Conservation (phyloP, 331 rosid species). For the Quercus tomentella region DNA sequence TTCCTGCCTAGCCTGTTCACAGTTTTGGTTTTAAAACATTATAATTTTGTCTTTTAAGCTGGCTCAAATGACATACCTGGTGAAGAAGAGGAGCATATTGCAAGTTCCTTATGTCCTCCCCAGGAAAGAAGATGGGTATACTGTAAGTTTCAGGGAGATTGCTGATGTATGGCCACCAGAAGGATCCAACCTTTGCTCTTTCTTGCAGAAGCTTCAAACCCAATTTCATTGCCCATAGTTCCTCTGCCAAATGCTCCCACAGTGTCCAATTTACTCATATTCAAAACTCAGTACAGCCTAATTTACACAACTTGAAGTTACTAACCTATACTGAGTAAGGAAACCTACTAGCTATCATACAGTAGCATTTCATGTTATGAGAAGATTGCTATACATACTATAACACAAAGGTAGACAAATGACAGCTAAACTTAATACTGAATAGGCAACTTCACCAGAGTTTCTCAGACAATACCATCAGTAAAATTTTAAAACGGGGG, state of each 20-base stretch:
- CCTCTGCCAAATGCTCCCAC: constrained; percentile 95
- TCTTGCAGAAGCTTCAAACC: constrained; percentile 95
- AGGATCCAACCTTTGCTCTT: constrained; percentile 85
- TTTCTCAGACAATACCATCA: neutral
- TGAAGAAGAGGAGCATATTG: constrained; percentile 96
- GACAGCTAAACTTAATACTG: neutral
- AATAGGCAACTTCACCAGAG: neutral
- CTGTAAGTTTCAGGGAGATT: constrained; percentile 78
- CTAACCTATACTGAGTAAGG: constrained; percentile 22
- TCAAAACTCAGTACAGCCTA: constrained; percentile 68
- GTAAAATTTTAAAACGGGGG: neutral
- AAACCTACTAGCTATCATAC: neutral
- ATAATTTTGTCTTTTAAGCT: neutral
- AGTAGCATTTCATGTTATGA: neutral
- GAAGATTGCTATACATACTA: neutral
- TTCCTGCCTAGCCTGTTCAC: neutral
- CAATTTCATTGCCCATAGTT: constrained; percentile 95
- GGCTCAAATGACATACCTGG: constrained; percentile 51
- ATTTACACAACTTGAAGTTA: constrained; percentile 38
- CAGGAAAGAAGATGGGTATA: constrained; percentile 78
- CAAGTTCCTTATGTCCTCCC: constrained; percentile 85
- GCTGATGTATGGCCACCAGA: constrained; percentile 94
- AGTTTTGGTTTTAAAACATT: neutral
- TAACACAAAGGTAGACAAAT: neutral
- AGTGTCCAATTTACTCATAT: constrained; percentile 78